Evolutionary conservation across 2,329 filamentous ascomycete species (phyloP), one percentile per base, ranked within the genome.

Genomic region (Botrytis squamosa): DNA sequence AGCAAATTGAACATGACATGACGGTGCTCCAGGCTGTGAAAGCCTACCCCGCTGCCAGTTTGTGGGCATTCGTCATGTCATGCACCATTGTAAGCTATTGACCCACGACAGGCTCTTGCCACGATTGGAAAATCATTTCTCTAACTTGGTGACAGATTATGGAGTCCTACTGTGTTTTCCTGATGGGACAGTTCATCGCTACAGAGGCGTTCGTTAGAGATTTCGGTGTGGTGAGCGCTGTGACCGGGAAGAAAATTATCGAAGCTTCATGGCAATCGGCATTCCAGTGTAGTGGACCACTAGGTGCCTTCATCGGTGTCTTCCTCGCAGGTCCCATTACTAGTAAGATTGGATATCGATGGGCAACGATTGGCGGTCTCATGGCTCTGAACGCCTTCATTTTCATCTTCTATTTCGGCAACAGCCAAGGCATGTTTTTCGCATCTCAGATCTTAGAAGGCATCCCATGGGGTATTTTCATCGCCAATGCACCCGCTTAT

Each of bases 121-220:
- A 14, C 4, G 22, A n/a, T n/a, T 3, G 4, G 10, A 0, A n/a
- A 14, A n/a, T n/a, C 10, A 29, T 18, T 29, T 4, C 2, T 8
- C 52, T 55, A 55, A 55, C 52, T 29, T 18, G 4, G 6, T 55
- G 25, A 29, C 14, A 55, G 52, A 55, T 55, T 14, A 55, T 55
- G 52, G 52, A 55, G 14, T 55, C 52, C 52, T 55, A 55, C 6
- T 55, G 52, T 18, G 52, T 55, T 55, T 55, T 55, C 25, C 3
- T 55, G 0, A 55, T 55, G 52, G 52, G 52, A 0, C 52, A 55
- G 0, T 55, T 55, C 52, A 49, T 49, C 8, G 46, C 46, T 4
- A 49, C 46, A 25, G 0, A 10, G 2, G 2, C 10, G 12, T 49
- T 49, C 8, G 46, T 20, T 4, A 3, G 25, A 0, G 46, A 49